These are phyloP conservation scores for Cyamopsis tetragonoloba DNA, from an alignment of 306 rosid genomes.

Conservation along the genomic window DNA sequence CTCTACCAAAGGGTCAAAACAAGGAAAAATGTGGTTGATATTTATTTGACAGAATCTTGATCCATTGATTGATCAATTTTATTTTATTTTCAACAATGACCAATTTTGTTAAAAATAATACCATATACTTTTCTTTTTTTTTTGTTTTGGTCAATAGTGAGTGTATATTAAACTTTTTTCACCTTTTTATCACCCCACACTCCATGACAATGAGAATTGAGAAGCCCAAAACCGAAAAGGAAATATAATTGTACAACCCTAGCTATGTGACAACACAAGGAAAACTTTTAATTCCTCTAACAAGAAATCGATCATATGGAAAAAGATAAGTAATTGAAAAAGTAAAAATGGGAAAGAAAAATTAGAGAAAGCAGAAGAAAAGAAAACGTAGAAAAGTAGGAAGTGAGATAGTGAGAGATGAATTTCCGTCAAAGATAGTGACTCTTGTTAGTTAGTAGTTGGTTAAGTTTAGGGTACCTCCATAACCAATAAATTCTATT, in stretches of 20 bases:
- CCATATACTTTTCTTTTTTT: too few species aligned
- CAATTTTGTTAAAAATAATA: background rate
- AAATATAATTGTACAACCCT: background rate
- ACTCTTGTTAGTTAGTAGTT: constrained; percentile 28
- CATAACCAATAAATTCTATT: too few species aligned
- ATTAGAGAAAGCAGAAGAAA: background rate
- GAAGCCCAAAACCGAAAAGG: background rate
- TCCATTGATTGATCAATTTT: background rate
- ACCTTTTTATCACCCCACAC: too few species aligned
- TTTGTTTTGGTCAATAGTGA: too few species aligned
- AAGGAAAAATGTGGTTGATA: background rate
- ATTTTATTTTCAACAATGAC: too few species aligned
- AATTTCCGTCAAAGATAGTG: constrained; percentile 32
- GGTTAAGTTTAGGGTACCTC: too few species aligned
- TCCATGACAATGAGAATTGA: background rate
- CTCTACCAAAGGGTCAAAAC: background rate
- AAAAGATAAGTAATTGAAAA: background rate
- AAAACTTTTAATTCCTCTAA: background rate
- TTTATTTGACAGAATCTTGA: background rate
- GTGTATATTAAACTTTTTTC: too few species aligned
- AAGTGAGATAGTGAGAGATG: background rate
- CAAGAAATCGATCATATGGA: background rate
- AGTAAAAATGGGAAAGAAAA: background rate
- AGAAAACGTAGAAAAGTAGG: constrained; percentile 23
- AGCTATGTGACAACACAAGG: too few species aligned